Evolutionary conservation across 768 basidiomycete species (phyloP).

Genomic region (Hygrophorus pudorinus): DNA sequence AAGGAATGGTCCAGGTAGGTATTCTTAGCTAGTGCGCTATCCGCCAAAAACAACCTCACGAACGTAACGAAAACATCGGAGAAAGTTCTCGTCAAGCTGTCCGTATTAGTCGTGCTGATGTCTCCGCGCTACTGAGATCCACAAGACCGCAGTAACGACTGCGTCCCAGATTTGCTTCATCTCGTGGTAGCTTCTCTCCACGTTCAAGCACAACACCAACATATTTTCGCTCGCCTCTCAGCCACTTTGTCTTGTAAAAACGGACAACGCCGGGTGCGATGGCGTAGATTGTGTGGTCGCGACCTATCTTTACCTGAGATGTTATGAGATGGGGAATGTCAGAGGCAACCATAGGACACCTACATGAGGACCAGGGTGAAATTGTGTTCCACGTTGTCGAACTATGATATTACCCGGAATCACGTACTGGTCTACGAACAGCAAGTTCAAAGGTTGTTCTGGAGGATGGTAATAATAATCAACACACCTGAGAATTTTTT

Average conservation of each 20-base stretch:
- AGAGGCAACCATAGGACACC: slow-evolving; percentile 16
- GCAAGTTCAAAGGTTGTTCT: slow-evolving; percentile 8
- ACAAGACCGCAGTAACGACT: slow-evolving; percentile 80
- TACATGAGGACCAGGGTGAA: slow-evolving; percentile 93
- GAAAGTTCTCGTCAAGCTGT: not conserved
- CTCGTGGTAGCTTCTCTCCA: slow-evolving; percentile 81
- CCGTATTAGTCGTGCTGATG: not conserved
- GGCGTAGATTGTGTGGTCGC: slow-evolving; percentile 93
- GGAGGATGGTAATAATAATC: not conserved
- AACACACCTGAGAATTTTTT: slow-evolving; percentile 89
- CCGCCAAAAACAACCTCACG: too few relatives aligned
- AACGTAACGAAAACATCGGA: not conserved
- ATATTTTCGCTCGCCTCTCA: slow-evolving; percentile 64
- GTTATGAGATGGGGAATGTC: slow-evolving; percentile 1
- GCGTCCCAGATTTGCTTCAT: slow-evolving; percentile 62
- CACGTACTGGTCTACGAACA: slow-evolving; percentile 69
- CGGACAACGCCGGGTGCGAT: slow-evolving; percentile 85
- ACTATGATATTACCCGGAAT: slow-evolving; percentile 95
- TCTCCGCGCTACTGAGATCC: slow-evolving; percentile 36
- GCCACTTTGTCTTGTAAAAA: slow-evolving; percentile 80
- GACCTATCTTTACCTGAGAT: slow-evolving; percentile 74
- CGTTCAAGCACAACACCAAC: slow-evolving; percentile 78
- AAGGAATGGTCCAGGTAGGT: too few relatives aligned
- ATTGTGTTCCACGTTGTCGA: slow-evolving; percentile 84
- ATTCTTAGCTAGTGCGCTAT: too few relatives aligned